Percentiles rank a stretch among this genome's conserved stretches.
phyloP scores from a whole-genome alignment of 2,329 filamentous ascomycete species.

The Rhexocercosporidium sp. region DNA sequence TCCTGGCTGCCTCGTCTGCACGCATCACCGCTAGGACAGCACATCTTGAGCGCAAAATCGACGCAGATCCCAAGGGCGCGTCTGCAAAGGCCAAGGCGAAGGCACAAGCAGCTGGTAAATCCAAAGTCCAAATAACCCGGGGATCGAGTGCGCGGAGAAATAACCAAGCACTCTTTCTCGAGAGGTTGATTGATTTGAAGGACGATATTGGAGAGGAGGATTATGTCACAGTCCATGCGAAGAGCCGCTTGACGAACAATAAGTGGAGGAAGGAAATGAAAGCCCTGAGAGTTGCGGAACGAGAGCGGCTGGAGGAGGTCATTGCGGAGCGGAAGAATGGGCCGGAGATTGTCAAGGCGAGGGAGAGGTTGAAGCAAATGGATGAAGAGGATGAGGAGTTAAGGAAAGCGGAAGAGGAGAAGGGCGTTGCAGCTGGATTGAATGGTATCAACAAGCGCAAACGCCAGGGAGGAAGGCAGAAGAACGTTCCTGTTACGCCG shows the following conservation, averaged over 20 bases:
- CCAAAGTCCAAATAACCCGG: constrained; percentile 31
- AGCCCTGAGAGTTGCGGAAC: constrained; percentile 29
- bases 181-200: constrained; percentile 70
- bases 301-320: constrained; percentile 24
- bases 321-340: constrained; percentile 16
- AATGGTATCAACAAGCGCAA: constrained; percentile 13
- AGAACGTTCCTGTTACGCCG: background rate
- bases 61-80: constrained; percentile 36
- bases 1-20: constrained; percentile 73
- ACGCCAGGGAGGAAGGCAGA: background rate
- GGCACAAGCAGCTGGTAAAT: constrained; percentile 3
- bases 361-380: constrained; percentile 31
- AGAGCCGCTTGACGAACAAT: constrained; percentile 37
- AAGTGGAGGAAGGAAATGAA: constrained; percentile 33
- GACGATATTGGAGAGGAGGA: constrained; percentile 67
- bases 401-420: constrained; percentile 6
- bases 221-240: constrained; percentile 64
- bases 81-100: background rate
- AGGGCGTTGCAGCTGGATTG: background rate
- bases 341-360: constrained; percentile 20
- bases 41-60: constrained; percentile 53
- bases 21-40: constrained; percentile 73
- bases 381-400: constrained; percentile 17
- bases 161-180: constrained; percentile 61
- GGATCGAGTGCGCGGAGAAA: constrained; percentile 42